phyloP scores from a whole-genome alignment of 176 grass and related monocot genomes.

The Carex scoparia region DNA sequence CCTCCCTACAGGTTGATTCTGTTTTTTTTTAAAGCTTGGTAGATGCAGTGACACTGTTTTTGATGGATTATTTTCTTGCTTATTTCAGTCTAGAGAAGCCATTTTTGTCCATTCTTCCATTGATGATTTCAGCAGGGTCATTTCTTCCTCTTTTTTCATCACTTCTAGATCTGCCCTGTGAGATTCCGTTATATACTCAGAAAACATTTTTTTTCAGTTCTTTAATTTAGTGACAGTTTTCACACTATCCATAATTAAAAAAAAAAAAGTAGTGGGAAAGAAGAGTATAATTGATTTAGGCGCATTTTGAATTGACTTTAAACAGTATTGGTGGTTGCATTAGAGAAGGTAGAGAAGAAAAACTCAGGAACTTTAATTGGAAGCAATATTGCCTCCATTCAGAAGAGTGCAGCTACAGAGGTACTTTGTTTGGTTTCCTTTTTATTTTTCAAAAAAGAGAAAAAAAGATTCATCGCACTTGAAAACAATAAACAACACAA shows the following conservation, averaged over 20 bases:
- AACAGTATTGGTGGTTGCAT: conserved; percentile 80
- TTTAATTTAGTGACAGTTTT: neutral
- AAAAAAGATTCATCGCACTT: neutral
- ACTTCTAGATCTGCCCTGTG: conserved; percentile 85
- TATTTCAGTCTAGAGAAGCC: conserved; percentile 71
- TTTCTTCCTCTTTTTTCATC: conserved; percentile 94
- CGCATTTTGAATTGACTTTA: conserved; percentile 25
- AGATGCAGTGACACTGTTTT: neutral
- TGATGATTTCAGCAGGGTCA: conserved; percentile 89
- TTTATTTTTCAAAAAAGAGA: neutral
- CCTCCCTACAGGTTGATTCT: neutral
- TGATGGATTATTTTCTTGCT: conserved; percentile 9
- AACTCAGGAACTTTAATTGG: conserved; percentile 86
- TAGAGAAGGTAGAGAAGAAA: conserved; percentile 97
- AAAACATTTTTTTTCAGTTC: conserved; percentile 8
- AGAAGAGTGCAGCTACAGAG: conserved; percentile 96
- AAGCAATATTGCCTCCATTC: conserved; percentile 94
- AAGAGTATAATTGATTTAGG: neutral
- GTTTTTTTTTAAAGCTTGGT: neutral
- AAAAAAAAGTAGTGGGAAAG: neutral
- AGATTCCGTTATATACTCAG: conserved; percentile 1
- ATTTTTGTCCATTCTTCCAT: conserved; percentile 68
- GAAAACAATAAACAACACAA: neutral
- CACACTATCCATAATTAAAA: conserved; percentile 6
- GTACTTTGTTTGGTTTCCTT: conserved; percentile 32